Evolutionary conservation across 345 rosid genomes (phyloP).

Genomic region (Eucalyptus marginata): DNA sequence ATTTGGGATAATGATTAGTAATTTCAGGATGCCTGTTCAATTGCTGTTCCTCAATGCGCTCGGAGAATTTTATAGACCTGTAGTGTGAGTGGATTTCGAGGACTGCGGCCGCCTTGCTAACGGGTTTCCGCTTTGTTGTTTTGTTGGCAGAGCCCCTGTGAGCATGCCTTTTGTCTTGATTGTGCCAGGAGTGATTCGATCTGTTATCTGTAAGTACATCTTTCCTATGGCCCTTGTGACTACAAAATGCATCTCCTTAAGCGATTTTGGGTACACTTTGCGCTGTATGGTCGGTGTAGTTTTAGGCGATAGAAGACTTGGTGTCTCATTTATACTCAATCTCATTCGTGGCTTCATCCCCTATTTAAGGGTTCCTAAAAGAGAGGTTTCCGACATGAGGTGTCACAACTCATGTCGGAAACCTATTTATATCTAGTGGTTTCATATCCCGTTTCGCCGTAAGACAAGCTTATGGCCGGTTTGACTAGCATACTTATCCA

Average conservation of each 20-base stretch:
- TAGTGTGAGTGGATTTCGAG: not conserved
- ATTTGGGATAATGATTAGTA: not conserved
- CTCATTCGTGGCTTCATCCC: too few relatives aligned
- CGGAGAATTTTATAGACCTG: not conserved
- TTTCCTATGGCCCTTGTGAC: not conserved
- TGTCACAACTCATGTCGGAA: too few relatives aligned
- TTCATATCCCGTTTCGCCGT: too few relatives aligned
- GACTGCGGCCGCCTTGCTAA: too few relatives aligned
- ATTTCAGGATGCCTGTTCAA: not conserved
- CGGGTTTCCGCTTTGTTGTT: not conserved
- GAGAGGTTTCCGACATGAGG: too few relatives aligned
- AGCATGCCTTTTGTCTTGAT: conserved; percentile 88
- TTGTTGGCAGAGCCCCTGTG: conserved; percentile 79
- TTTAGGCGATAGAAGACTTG: too few relatives aligned
- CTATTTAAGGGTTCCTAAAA: too few relatives aligned
- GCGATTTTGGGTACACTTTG: not conserved
- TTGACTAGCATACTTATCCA: too few relatives aligned
- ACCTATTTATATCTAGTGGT: too few relatives aligned
- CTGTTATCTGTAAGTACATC: conserved; percentile 75
- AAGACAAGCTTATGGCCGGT: too few relatives aligned
- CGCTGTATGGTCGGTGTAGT: not conserved
- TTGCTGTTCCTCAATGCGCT: not conserved
- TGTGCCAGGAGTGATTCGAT: conserved; percentile 95
- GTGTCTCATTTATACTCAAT: too few relatives aligned
- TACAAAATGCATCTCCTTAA: not conserved